Percentiles rank a stretch among this genome's conserved stretches.
Conservation (phyloP, 441 rosid species). For the Omphalea diandra region DNA sequence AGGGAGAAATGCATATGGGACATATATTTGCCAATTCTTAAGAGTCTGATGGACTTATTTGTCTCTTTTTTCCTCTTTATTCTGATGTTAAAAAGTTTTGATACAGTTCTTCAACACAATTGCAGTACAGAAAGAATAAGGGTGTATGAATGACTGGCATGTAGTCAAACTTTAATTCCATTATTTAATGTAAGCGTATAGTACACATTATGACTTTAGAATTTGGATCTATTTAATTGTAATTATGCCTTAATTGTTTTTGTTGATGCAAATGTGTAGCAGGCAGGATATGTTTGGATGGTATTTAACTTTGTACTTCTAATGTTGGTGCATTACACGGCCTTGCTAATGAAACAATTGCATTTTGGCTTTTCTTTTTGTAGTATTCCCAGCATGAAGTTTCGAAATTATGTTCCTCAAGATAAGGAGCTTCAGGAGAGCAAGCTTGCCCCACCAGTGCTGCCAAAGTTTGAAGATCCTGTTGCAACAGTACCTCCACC, state of each 20-base stretch:
- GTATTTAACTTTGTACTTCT: neutral
- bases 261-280: too few relatives aligned
- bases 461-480: conserved; percentile 92
- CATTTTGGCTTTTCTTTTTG: neutral
- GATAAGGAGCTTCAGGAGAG: conserved; percentile 87
- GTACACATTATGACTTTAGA: neutral
- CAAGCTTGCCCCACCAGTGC: conserved; percentile 80
- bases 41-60: too few relatives aligned
- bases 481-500: conserved; percentile 56
- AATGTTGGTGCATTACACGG: neutral
- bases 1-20: too few relatives aligned
- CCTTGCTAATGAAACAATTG: neutral
- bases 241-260: too few relatives aligned
- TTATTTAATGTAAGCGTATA: neutral
- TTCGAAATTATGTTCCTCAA: conserved; percentile 94
- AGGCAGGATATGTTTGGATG: too few relatives aligned
- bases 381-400: conserved; percentile 55
- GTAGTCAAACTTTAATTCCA: neutral
- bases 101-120: too few relatives aligned
- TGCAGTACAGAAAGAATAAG: too few relatives aligned
- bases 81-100: too few relatives aligned
- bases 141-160: neutral
- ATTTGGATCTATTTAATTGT: neutral
- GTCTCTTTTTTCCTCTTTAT: too few relatives aligned
- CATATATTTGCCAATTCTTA: too few relatives aligned